Base-by-base conservation (phyloP, 441 rosid genomes). In the Erysimum cheiri region DNA sequence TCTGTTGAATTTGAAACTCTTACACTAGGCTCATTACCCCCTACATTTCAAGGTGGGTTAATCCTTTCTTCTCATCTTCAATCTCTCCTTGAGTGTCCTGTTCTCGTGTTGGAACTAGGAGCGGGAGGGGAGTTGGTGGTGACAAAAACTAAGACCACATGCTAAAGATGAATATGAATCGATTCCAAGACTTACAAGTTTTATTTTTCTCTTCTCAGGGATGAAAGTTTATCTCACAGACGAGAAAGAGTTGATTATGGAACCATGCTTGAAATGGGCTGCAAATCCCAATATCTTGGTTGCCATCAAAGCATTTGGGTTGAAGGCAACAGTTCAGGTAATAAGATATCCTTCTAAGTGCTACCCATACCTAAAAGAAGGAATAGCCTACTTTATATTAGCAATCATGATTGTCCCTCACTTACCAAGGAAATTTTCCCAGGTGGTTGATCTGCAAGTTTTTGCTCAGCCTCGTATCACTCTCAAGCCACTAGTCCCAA, bases 241-340 rank as follows among this genome's bases (percentile, higher is more conserved):
- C 46, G 99, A 95, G 84, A 95, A 95, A 76, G 99, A 95, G 84
- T 67, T 92, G 81, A 95, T 95, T 17, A 92, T 90, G 99, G 97
- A 95, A 71, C 98, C 99, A n/a, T 83, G 75, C 74, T 29, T 92
- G 66, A 95, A 92, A 75, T 92, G 95, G 97, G 99, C 96, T 46
- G 97, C 84, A 70, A 95, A 92, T 80, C 97, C 99, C 57, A 82
- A 95, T 58, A 61, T 95, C 58, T 83, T 80, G 33, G 70, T 92
- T 76, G 92, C 86, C 64, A 81, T 89, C 67, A 95, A 86, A 78
- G 99, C 99, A 57, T 92, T 85, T 77, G 97, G 97, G 28, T 78
- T 95, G 78, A 95, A 88, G 79, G 96, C 92, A 75, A 95, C 98
- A 46, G 96, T 76, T 74, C 99, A 94, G 99, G 98, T 91, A 69